Percentiles rank a stretch among this genome's conserved stretches.
phyloP scores from a whole-genome alignment of 371 early-diverging fungal species.

The Dichotomocladium elegans region DNA sequence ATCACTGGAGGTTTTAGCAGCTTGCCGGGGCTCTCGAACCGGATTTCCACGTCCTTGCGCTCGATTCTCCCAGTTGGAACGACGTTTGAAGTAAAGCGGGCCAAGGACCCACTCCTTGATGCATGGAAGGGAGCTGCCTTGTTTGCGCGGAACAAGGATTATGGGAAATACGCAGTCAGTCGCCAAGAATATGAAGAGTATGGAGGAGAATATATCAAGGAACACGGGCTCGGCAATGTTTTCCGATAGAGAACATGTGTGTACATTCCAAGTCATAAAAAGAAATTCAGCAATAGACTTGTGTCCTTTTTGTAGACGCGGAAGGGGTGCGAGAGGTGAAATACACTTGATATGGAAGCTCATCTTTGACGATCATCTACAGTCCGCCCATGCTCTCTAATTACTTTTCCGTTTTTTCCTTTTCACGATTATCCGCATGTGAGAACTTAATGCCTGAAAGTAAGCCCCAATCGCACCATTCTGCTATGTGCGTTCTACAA shows the following conservation, averaged over 20 bases:
- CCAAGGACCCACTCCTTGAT: slow-evolving; percentile 71
- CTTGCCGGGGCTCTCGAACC: slow-evolving; percentile 57
- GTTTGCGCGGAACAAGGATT: slow-evolving; percentile 28
- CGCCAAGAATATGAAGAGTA: slow-evolving; percentile 73
- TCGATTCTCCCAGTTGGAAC: slow-evolving; percentile 64
- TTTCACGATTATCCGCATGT: no score
- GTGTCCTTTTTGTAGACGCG: no score
- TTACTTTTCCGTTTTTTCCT: no score
- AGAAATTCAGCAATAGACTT: no score
- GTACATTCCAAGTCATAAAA: no score
- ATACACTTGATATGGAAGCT: no score
- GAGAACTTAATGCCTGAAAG: no score
- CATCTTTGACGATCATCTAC: no score
- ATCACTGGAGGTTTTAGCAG: slow-evolving; percentile 78
- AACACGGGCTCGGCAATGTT: slow-evolving; percentile 75
- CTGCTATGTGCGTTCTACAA: no score
- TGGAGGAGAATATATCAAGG: slow-evolving; percentile 82
- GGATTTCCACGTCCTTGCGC: slow-evolving; percentile 59
- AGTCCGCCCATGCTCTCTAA: no score
- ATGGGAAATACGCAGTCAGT: slow-evolving; percentile 52
- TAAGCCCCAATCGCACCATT: no score
- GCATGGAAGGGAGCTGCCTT: slow-evolving; percentile 87
- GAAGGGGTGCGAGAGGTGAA: no score
- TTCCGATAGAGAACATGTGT: slow-evolving; percentile 4
- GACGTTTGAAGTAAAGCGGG: slow-evolving; percentile 54